Conservation (phyloP, 306 rosid genomes). For the Neltuma alba region DNA sequence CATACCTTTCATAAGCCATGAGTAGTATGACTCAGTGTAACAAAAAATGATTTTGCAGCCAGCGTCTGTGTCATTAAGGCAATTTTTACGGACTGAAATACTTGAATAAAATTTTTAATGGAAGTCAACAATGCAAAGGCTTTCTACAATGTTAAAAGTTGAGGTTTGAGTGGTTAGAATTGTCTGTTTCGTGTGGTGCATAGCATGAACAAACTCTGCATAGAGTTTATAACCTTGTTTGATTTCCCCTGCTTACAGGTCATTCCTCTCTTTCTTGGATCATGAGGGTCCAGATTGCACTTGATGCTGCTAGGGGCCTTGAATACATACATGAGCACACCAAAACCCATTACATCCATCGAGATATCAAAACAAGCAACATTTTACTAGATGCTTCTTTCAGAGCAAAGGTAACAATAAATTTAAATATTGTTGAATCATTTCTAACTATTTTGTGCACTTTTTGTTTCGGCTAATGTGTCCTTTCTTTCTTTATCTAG, state of each 20-base stretch:
- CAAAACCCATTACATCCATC: constrained; percentile 88
- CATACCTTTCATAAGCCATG: too few species aligned
- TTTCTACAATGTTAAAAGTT: constrained; percentile 10
- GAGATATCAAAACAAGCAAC: constrained; percentile 98
- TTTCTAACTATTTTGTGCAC: constrained; percentile 20
- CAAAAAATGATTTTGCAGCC: constrained; percentile 7
- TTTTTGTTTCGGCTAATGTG: constrained; percentile 25
- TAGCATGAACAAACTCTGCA: constrained; percentile 24
- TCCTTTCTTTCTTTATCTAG: constrained; percentile 44
- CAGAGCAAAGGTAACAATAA: constrained; percentile 74
- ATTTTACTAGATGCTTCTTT: constrained; percentile 87
- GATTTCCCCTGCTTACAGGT: constrained; percentile 59
- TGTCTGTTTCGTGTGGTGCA: constrained; percentile 14
- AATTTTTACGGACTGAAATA: background rate
- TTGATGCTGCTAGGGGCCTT: constrained; percentile 95
- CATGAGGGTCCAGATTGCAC: constrained; percentile 91
- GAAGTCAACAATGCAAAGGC: background rate
- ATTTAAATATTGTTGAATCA: constrained; percentile 10
- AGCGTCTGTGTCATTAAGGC: constrained; percentile 1
- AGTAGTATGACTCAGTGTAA: background rate
- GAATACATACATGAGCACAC: constrained; percentile 99
- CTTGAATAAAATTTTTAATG: background rate
- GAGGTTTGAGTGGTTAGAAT: constrained; percentile 26
- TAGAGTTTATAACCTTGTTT: constrained; percentile 24
- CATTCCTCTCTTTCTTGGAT: constrained; percentile 97